A percentile compares a stretch with the other conserved stretches of the same genome.
phyloP scores from a whole-genome alignment of 2,329 filamentous ascomycete species.

The Aureobasidium sp. region DNA sequence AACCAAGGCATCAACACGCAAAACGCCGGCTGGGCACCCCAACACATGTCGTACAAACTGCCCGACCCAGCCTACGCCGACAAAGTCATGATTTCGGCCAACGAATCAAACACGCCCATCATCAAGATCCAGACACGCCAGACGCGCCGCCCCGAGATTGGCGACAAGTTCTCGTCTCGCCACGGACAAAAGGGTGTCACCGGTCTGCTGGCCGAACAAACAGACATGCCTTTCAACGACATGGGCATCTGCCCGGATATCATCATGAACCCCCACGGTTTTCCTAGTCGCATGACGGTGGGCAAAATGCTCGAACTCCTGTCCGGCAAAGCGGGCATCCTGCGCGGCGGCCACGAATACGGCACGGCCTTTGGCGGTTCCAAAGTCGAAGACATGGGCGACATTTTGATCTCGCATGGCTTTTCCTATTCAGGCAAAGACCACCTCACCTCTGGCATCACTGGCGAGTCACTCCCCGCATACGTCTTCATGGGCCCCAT shows the following conservation, averaged over 20 bases:
- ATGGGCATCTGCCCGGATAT: slow-evolving; percentile 89
- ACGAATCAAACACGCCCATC: slow-evolving; percentile 74
- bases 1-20: slow-evolving; percentile 62
- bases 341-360: slow-evolving; percentile 79
- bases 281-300: slow-evolving; percentile 98
- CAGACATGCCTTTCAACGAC: slow-evolving; percentile 94
- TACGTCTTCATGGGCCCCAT: slow-evolving; percentile 99
- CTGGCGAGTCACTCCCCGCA: slow-evolving; percentile 83
- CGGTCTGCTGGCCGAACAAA: slow-evolving; percentile 91
- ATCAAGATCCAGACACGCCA: slow-evolving; percentile 96
- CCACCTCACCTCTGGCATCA: slow-evolving; percentile 90
- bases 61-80: slow-evolving; percentile 84
- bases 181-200: slow-evolving; percentile 98
- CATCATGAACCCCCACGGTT: slow-evolving; percentile 99
- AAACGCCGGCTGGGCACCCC: slow-evolving; percentile 25
- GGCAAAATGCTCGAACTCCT: slow-evolving; percentile 95
- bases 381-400: slow-evolving; percentile 82
- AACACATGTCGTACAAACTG: slow-evolving; percentile 43
- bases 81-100: slow-evolving; percentile 89
- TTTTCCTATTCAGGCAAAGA: slow-evolving; percentile 98
- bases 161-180: slow-evolving; percentile 97
- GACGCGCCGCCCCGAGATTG: slow-evolving; percentile 85
- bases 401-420: slow-evolving; percentile 73
- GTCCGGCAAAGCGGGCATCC: slow-evolving; percentile 83
- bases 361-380: slow-evolving; percentile 79